Evolutionary conservation across 1,284 basidiomycete genomes (phyloP), one percentile per base, ranked within the genome.

Genomic region (Apiotrichum laibachii): DNA sequence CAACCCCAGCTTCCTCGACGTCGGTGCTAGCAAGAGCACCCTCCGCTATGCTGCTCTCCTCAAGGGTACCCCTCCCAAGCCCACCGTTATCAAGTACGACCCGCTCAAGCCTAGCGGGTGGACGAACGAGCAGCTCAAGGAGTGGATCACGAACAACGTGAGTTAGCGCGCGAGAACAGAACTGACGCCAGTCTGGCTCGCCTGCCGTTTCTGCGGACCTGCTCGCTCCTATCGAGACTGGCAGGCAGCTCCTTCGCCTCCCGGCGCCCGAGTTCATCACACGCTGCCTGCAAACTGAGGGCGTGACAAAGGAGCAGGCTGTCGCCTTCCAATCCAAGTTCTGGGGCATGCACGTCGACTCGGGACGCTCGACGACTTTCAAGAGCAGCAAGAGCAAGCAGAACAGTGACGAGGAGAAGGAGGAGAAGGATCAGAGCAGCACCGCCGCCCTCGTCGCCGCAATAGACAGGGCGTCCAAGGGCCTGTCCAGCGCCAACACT

Each of bases 271-370:
- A 42, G 40, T 52, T 52, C n/a, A 18, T 31, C 21, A 15, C 26
- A 12, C 50, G 50, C 50, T 43, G 40, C 26, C 15, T 31, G 12
- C 6, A 40, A 15, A 52, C 50, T 15, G 15, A 15, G 4, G 50
- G 50, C 40, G 50, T 52, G 50, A 33, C 22, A 11, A 1, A 13
- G 8, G 50, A 52, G 26, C 50, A 52, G 40, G 50, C 50, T 5
- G 12, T 18, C 18, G 50, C 50, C 7, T 42, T 52, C 26, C 40
- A 40, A 16, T 31, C 50, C 16, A 52, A 52, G 40, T 52, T 52
- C 18, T 52, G 50, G 50, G 18, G 22, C 19, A 42, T 52, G 50
- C 50, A 52, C 40, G 35, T 43, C 22, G 50, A 52, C 49, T 50
- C 49, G 9, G 19, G n/a, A 6, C n/a, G 35, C 19, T 10, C n/a